Conservation (phyloP, 805 yeast genomes). For the Candida pseudoglaebosa region DNA sequence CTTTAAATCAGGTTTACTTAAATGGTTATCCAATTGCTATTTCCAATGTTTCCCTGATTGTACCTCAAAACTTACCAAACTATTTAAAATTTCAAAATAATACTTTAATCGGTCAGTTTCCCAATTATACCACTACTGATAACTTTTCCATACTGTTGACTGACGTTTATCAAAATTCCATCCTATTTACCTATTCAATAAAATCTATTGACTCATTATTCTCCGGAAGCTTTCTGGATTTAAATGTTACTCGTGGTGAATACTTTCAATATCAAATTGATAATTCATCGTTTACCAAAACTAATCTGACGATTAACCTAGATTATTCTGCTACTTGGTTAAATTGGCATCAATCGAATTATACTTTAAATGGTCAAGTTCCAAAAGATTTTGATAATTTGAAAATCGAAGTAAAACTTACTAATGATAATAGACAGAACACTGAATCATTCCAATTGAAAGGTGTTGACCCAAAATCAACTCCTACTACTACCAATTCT, state of each 20-base stretch:
- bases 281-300: conserved; percentile 54
- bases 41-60: conserved; percentile 53
- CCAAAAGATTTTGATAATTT: conserved; percentile 26
- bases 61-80: conserved; percentile 51
- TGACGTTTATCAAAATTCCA: conserved; percentile 59
- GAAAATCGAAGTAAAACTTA: conserved; percentile 26
- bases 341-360: conserved; percentile 51
- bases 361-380: conserved; percentile 68
- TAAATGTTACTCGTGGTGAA: conserved; percentile 65
- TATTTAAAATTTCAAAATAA: conserved; percentile 49
- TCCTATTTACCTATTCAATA: conserved; percentile 54
- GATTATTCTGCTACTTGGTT: conserved; percentile 56
- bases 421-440: conserved; percentile 25
- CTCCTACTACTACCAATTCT: conserved; percentile 14
- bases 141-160: conserved; percentile 53
- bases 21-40: conserved; percentile 52
- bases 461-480: conserved; percentile 39
- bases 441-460: conserved; percentile 45
- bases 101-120: conserved; percentile 54
- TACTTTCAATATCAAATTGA: conserved; percentile 56
- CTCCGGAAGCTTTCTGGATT: conserved; percentile 48
- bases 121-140: conserved; percentile 37
- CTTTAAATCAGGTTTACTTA: conserved; percentile 57
- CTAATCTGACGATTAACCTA: conserved; percentile 47
- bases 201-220: conserved; percentile 54